Evolutionary conservation across 345 rosid genomes (phyloP), one percentile per base, ranked within the genome.

Genomic region (Rhodamnia argentea): DNA sequence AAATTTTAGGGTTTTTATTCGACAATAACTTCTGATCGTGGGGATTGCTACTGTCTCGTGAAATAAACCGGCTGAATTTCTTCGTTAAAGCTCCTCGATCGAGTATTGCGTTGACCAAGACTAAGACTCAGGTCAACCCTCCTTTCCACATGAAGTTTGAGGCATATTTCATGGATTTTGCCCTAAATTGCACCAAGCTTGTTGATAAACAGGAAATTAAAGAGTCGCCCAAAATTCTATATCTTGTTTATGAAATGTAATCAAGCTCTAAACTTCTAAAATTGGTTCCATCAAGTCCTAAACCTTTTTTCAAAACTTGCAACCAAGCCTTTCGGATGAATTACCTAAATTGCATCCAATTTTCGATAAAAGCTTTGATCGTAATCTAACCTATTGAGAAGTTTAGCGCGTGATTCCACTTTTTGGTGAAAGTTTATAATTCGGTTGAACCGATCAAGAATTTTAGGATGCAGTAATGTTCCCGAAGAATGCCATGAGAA

Each of bases 231-330:
- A 23, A 37, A 32, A 37, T 37, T 70, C 20, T 32, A 22, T 9
- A 37, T 18, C 24, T 70, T 1, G 1, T 10, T 0, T 16, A 9
- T 11, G 0, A 5, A 70, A 18, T 32, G 23, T 70, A 5, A 4
- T 70, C 7, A 18, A 2, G 23, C 18, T 37, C 7, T 18, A 10
- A 64, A 64, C 23, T 64, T 64, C 32, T 32, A 2, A 4, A 52
- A 8, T 52, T 29, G 13, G 4, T 29, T 29, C 42, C 75, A 32
- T 32, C 18, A 64, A 32, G 44, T 20, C 3, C 24, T 32, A 3
- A 1, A 10, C 26, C 26, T 18, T 70, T 2, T 2, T 18, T 32
- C 23, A 37, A 37, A 37, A 70, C 2, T 6, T 20, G 78, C 20
- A 4, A 32, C 37, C 47, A 37, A 70, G 7, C 20, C 24, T 64